phyloP scores from a whole-genome alignment of 441 rosid genomes.

The Gossypium gossypioides region DNA sequence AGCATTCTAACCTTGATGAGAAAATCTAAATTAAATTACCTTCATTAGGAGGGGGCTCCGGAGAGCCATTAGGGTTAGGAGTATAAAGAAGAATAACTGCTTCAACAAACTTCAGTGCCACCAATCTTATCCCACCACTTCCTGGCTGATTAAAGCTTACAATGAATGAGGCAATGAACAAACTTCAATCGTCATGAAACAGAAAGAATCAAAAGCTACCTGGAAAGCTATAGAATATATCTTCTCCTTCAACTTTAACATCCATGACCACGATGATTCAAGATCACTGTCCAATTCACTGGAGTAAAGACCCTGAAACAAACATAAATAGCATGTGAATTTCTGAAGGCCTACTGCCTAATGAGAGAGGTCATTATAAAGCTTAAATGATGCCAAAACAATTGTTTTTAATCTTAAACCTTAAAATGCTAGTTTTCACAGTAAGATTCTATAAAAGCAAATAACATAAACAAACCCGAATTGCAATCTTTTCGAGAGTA shows the following conservation, averaged over 20 bases:
- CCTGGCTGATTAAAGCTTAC: constrained; percentile 52
- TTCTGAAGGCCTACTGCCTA: not conserved
- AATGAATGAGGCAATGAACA: constrained; percentile 25
- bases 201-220: constrained; percentile 32
- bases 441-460: not conserved
- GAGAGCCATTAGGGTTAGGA: constrained; percentile 66
- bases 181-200: constrained; percentile 2
- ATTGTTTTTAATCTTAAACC: not conserved
- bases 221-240: constrained; percentile 67
- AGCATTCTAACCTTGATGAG: constrained; percentile 1
- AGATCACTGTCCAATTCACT: constrained; percentile 59
- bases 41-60: constrained; percentile 54
- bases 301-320: constrained; percentile 58
- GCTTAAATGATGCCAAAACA: not conserved
- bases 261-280: constrained; percentile 74
- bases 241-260: constrained; percentile 82
- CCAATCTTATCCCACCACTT: constrained; percentile 68
- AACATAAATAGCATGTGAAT: not conserved
- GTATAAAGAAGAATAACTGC: constrained; percentile 82
- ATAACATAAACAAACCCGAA: constrained; percentile 40
- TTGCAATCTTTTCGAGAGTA: constrained; percentile 51
- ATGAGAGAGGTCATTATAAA: not conserved
- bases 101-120: constrained; percentile 82
- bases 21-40: constrained; percentile 36
- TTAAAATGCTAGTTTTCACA: not conserved